A percentile compares a stretch with the other conserved stretches of the same genome.
phyloP scores from a whole-genome alignment of 805 yeast species.

The Candida maltosa region DNA sequence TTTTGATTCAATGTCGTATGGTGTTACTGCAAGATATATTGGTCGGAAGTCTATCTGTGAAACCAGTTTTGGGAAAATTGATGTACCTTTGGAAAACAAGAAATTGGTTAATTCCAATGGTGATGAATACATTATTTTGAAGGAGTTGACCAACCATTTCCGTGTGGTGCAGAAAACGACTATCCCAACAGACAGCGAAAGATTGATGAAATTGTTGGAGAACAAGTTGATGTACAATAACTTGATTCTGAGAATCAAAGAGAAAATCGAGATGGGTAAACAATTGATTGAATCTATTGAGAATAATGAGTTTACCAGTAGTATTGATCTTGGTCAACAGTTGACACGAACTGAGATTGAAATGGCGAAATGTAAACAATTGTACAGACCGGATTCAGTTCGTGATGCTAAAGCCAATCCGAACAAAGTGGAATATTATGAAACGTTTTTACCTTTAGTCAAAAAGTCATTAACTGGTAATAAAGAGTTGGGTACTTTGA shows the following conservation, averaged over 20 bases:
- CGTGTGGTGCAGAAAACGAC: conserved; percentile 24
- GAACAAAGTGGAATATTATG: conserved; percentile 8
- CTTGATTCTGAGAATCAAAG: conserved; percentile 23
- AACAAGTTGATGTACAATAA: conserved; percentile 20
- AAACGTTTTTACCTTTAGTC: conserved; percentile 10
- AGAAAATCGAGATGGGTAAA: conserved; percentile 22
- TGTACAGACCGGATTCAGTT: conserved; percentile 11
- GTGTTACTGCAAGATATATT: conserved; percentile 33
- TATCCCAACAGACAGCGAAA: conserved; percentile 13
- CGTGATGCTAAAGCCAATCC: conserved; percentile 8
- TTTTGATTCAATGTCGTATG: conserved; percentile 27
- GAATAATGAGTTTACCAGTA: conserved; percentile 7
- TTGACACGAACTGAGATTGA: conserved; percentile 13
- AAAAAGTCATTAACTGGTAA: conserved; percentile 13
- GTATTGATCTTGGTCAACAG: conserved; percentile 9
- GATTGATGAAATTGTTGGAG: conserved; percentile 13
- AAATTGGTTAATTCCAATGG: conserved; percentile 30
- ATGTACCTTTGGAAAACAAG: conserved; percentile 13
- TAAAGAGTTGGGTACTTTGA: conserved; percentile 10
- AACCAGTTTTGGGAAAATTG: conserved; percentile 12
- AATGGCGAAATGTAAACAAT: conserved; percentile 18
- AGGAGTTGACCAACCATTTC: conserved; percentile 21
- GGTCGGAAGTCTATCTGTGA: conserved; percentile 35
- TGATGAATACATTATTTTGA: conserved; percentile 38
- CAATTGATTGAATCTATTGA: conserved; percentile 14